Base-by-base conservation (phyloP, 257 asterid genomes). In the Oldenlandia corymbosa region DNA sequence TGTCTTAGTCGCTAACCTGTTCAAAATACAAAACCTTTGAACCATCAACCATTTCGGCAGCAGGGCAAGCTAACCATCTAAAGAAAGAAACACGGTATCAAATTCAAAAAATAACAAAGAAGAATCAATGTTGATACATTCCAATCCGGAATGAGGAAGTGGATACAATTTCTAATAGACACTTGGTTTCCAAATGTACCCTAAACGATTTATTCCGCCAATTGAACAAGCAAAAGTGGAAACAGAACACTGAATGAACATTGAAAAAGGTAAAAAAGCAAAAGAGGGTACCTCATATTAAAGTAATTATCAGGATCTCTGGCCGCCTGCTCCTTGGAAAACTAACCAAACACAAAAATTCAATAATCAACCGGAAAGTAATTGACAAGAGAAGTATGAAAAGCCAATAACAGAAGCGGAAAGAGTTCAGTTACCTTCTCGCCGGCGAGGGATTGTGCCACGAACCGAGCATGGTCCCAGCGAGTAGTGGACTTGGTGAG, bases 11-110 rank as follows among this genome's bases (percentile, higher is more conserved):
- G 67, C 60, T 52, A 28, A 85, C 99, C 91, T 93, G 91, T 65
- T 93, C 99, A 76, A 85, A 82, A 79, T 93, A 93, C 82, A 90
- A 75, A 73, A 93, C 95, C 81, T 82, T 93, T 23, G 99, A 85
- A 75, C 94, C 99, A 79, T 93, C 99, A 54, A 77, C 95, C 96
- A 90, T 87, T 76, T 93, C 99, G 0, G 95, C 95, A 48, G 95
- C 97, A 14, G 97, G 97, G 71, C 98, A 91, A 0, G 89, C 80
- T 66, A 86, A 85, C 97, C 95, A 91, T 85, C 98, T 91, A 66
- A 20, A 60, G 64, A 64, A 67, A 71, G n/a, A 39, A 32, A 28
- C 51, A 65, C 26, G 9, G 37, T 34, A 47, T n/a, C n/a, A n/a
- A 23, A 32, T 55, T 14, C 10, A 20, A n/a, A 20, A 16, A 54